A percentile compares a stretch with the other conserved stretches of the same genome.
Conservation (phyloP, 164 flowering plant genomes). For the Magnolia officinalis region DNA sequence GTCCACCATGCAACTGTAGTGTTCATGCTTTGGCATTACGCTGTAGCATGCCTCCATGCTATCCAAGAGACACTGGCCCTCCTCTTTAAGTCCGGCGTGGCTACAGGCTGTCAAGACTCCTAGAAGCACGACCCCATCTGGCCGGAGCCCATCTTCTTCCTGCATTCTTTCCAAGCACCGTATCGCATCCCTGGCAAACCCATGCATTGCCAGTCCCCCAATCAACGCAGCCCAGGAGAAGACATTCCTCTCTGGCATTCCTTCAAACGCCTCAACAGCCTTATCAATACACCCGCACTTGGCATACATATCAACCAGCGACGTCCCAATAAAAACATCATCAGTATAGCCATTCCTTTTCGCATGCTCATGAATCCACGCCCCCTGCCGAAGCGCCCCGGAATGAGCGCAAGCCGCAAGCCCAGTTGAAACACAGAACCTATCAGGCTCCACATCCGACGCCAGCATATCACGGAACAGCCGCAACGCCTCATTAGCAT, state of each 20-base stretch:
- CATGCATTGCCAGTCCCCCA: conserved; percentile 37
- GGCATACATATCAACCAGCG: conserved; percentile 49
- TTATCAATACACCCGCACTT: conserved; percentile 44
- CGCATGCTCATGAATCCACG: conserved; percentile 41
- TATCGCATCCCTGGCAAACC: conserved; percentile 26
- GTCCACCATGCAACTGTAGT: conserved; percentile 48
- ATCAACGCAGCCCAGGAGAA: conserved; percentile 45
- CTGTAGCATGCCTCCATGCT: conserved; percentile 35
- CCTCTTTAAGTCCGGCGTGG: conserved; percentile 37
- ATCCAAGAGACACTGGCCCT: conserved; percentile 26
- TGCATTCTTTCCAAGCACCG: conserved; percentile 30
- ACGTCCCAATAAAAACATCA: conserved; percentile 20
- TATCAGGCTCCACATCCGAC: conserved; percentile 26
- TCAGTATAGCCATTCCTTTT: conserved; percentile 12
- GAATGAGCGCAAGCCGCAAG: conserved; percentile 35
- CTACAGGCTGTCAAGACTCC: conserved; percentile 39
- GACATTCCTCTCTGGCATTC: conserved; percentile 32
- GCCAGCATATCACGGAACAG: conserved; percentile 29
- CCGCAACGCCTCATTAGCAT: conserved; percentile 21
- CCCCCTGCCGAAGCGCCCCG: conserved; percentile 39
- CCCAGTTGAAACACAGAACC: conserved; percentile 30
- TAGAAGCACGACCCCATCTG: conserved; percentile 43
- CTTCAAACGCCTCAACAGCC: conserved; percentile 36
- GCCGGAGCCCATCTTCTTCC: conserved; percentile 28
- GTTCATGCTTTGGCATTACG: conserved; percentile 38